These are phyloP conservation scores for Ephemerocybe angulata DNA, from an alignment of 768 basidiomycete species.

Conservation along the genomic window DNA sequence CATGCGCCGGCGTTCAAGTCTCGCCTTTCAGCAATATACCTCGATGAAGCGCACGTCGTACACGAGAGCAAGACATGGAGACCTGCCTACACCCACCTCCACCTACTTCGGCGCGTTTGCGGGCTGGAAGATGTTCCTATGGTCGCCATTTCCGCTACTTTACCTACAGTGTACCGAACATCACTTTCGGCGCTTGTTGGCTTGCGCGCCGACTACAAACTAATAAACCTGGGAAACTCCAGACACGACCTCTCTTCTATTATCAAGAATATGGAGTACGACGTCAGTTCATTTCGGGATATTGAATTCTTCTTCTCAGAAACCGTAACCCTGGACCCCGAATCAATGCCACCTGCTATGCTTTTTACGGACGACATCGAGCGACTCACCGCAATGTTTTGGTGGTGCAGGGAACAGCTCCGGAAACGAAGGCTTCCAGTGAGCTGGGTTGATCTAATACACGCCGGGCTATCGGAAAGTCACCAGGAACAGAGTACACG, in stretches of 20 bases:
- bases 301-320: constrained; percentile 18
- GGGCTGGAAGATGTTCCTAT: constrained; percentile 12
- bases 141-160: constrained; percentile 16
- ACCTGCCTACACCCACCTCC: constrained; percentile 11
- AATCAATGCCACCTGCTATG: constrained; percentile 10
- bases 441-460: constrained; percentile 16
- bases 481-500: constrained; percentile 15
- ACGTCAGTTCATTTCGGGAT: constrained; percentile 15
- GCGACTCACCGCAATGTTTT: constrained; percentile 19
- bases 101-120: constrained; percentile 11
- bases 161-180: constrained; percentile 13
- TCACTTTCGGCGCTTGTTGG: constrained; percentile 7
- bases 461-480: constrained; percentile 16
- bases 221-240: constrained; percentile 19
- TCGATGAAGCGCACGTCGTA: constrained; percentile 23
- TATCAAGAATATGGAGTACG: constrained; percentile 12
- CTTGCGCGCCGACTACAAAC: constrained; percentile 9
- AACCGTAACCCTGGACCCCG: not conserved
- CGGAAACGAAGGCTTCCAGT: constrained; percentile 8
- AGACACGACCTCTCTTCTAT: constrained; percentile 21
- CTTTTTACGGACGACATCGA: constrained; percentile 17
- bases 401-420: constrained; percentile 15
- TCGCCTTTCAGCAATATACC: constrained; percentile 17
- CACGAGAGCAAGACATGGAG: too few relatives aligned
- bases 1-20: constrained; percentile 14